Base-by-base conservation (phyloP, 2,329 filamentous ascomycete genomes). In the Cercospora sojina region DNA sequence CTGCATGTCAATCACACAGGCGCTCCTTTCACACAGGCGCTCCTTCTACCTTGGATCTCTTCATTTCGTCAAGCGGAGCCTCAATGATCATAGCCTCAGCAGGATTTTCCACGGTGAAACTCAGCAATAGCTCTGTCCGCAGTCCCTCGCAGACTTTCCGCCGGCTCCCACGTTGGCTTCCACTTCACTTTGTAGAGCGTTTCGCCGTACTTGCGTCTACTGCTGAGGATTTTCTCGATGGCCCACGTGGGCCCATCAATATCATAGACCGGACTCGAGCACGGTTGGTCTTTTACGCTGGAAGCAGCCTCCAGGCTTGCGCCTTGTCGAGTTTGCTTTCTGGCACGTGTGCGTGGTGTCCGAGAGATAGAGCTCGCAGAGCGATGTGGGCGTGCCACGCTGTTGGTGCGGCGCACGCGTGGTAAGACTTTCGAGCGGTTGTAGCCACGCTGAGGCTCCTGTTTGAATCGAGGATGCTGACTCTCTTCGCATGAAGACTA, bases 341-440 rank as follows among this genome's bases (percentile, higher is more conserved):
- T 59, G 18, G 18, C 31, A 59, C 56, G 56, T 59, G 10, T 59
- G 18, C 56, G 56, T 41, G 7, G 56, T 32, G 16, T 41, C 56
- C 29, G 56, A 59, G 56, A 59, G 56, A 59, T 59, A 5, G 56
- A 59, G 29, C 56, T 59, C 56, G 56, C 18, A 59, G 56, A 59
- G 56, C 56, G 18, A 23, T 59, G 12, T 59, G 18, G 31, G 56
- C 20, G 12, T 16, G 18, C 53, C 8, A 56, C 53, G 53, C 53
- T 29, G 25, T 29, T 56, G 13, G 8, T 31, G 13, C 10, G 13
- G 27, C 25, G 31, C 56, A 41, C 31, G 31, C 35, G 56, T 59
- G 8, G 56, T 59, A 59, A 59, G 56, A 41, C 56, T 59, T 59
- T 59, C 56, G 56, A 59, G 56, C 31, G 18, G 29, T 38, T 13